Base-by-base conservation (phyloP, 2,329 filamentous ascomycete species). In the Colletotrichum cordylinicola region DNA sequence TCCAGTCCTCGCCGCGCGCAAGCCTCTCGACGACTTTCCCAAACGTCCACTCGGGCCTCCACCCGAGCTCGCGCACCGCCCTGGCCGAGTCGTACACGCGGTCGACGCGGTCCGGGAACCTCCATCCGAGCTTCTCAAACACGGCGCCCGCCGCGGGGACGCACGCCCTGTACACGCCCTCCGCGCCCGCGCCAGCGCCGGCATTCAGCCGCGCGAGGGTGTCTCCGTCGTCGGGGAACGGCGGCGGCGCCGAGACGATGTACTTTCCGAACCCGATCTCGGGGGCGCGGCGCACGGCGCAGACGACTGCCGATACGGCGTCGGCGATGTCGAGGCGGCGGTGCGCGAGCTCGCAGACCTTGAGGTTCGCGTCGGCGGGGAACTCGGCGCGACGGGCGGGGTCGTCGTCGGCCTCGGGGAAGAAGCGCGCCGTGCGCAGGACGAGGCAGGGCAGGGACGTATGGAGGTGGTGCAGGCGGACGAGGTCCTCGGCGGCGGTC, bases 341-440 rank as follows among this genome's bases (percentile, higher is more conserved):
- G 65, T 88, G 87, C 0, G 87, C 83, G 69, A 89, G 80, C 79
- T 89, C 87, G n/a, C 87, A 79, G 8, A 88, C 85, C 77, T 89
- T 88, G 56, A 88, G 82, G 75, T 88, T 89, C 24, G 69, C 73
- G n/a, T 84, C 85, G 4, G 72, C 79, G 70, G 87, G 80, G 3
- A 80, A 78, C 10, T 2, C 43, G 10, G 76, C 78, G 29, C 86
- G 82, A 1, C 86, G 80, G 31, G 84, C 83, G 7, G 84, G 84
- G 69, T 88, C 87, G 72, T 89, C 87, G 66, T 89, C 87, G 21
- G 82, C 81, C 78, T 89, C 87, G 0, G 87, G 86, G 76, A 89
- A 89, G 83, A 90, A 89, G 65, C 88, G 85, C 66, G 84, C 86
- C 4, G 85, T 86, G n/a, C 87, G 85, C 10, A 90, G 82, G 8